Evolutionary conservation across 805 yeast species (phyloP), one percentile per base, ranked within the genome.

Genomic region (Pichia heedii): DNA sequence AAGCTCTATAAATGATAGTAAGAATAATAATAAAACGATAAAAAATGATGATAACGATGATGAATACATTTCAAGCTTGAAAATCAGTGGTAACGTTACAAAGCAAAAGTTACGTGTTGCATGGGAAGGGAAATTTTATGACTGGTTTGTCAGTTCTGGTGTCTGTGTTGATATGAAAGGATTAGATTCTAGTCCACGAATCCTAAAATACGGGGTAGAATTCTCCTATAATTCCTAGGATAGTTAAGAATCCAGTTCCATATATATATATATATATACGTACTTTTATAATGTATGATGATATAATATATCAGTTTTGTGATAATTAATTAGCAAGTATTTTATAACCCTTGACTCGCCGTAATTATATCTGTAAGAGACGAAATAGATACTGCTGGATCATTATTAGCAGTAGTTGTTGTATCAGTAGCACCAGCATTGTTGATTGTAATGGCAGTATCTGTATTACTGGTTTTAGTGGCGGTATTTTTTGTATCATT

Each of bases 51-150:
- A 29, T 15, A 42, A 22, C 5, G 37, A 43, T 18, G 42, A 43
- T 27, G 48, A 42, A 3, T 46, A 44, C 20, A 40, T 49, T n/a
- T 79, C 85, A 46, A 90, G 86, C 13, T 60, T 88, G 51, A 88
- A 85, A 58, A 62, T 81, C 4, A 75, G 89, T 43, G 77, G 93
- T 1, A 79, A 87, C 36, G 50, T 86, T 26, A 78, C 76, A 37
- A 81, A 79, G 41, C 72, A 69, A 50, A 70, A 76, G 47, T 52
- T 85, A 13, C 77, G 76, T 47, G 39, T 88, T 6, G 64, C 85
- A 37, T 90, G 97, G 96, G 96, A 85, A 54, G 96, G 97, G 0
- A 76, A 83, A 48, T 77, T 76, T 54, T 80, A 82, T 53, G 94
- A 86, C 36, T 84, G 90, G 58, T 60, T 90, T 41, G 66, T 89